A percentile compares a stretch with the other conserved stretches of the same genome.
Conservation (phyloP, 2,329 filamentous ascomycete genomes). For the Hymenotorrendiella dingleyae region DNA sequence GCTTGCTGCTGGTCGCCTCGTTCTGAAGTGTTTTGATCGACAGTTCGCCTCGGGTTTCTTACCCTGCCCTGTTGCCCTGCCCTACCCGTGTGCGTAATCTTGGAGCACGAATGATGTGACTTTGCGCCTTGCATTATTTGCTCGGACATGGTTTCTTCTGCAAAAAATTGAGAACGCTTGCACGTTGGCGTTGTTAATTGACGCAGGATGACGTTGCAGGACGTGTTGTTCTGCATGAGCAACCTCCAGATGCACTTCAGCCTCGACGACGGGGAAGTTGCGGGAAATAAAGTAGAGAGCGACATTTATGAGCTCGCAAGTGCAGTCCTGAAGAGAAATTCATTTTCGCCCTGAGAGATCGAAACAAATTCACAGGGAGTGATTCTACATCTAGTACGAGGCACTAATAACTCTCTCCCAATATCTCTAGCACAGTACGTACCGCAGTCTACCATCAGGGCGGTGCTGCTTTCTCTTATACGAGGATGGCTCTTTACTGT, state of each 20-base stretch:
- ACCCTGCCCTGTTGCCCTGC: not conserved
- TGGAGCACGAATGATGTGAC: constrained; percentile 5
- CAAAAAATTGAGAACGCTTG: not conserved
- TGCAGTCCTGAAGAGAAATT: not conserved
- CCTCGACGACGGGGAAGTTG: not conserved
- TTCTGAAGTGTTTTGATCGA: not conserved
- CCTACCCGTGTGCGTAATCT: too few species aligned
- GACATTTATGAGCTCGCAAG: not conserved
- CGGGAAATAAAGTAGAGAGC: not conserved
- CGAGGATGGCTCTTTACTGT: too few species aligned
- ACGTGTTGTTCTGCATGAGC: too few species aligned
- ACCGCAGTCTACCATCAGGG: too few species aligned
- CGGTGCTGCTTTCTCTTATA: too few species aligned
- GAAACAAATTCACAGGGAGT: too few species aligned
- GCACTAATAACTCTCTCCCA: too few species aligned
- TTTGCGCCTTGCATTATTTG: constrained; percentile 1
- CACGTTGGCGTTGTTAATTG: not conserved
- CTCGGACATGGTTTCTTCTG: not conserved
- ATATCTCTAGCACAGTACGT: too few species aligned
- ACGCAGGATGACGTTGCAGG: not conserved
- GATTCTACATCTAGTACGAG: too few species aligned
- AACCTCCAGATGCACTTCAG: not conserved
- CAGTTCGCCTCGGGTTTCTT: not conserved
- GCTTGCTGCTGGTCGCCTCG: constrained; percentile 9
- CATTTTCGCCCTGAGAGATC: not conserved